Conservation (phyloP, 2,329 filamentous ascomycete genomes). For the Colletotrichum spinosum region DNA sequence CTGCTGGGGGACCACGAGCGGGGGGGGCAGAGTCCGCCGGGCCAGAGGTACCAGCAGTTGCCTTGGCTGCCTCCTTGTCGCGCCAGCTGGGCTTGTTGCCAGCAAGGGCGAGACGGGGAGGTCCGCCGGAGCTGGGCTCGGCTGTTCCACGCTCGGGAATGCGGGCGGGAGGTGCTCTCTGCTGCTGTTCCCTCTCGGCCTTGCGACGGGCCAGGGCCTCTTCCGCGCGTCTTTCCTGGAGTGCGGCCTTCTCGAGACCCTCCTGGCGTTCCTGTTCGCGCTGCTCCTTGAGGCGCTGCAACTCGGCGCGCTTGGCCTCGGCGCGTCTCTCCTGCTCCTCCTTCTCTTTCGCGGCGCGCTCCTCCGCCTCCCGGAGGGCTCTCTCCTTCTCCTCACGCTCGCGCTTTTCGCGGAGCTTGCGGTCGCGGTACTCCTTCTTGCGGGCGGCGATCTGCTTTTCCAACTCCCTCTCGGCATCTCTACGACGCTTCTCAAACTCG, state of each 20-base stretch:
- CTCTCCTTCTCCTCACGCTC: slow-evolving; percentile 89
- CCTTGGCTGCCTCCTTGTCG: slow-evolving; percentile 50
- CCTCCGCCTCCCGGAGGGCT: slow-evolving; percentile 83
- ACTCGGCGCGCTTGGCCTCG: slow-evolving; percentile 80
- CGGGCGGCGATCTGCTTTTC: slow-evolving; percentile 91
- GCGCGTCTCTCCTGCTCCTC: slow-evolving; percentile 85
- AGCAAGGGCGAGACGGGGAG: slow-evolving; percentile 43
- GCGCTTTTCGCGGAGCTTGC: slow-evolving; percentile 82
- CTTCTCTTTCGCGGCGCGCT: slow-evolving; percentile 83
- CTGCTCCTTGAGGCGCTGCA: slow-evolving; percentile 75
- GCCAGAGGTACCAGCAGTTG: slow-evolving; percentile 36
- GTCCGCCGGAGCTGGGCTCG: slow-evolving; percentile 41
- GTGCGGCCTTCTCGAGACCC: slow-evolving; percentile 69
- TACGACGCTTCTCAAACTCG: slow-evolving; percentile 95
- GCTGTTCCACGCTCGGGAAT: slow-evolving; percentile 52
- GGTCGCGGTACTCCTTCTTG: slow-evolving; percentile 89
- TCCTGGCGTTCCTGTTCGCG: slow-evolving; percentile 77
- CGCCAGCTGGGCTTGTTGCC: slow-evolving; percentile 55
- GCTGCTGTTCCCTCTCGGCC: slow-evolving; percentile 69
- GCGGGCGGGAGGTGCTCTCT: slow-evolving; percentile 52
- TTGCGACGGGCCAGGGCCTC: slow-evolving; percentile 84
- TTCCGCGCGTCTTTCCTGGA: slow-evolving; percentile 86
- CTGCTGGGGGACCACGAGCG: slow-evolving; percentile 39
- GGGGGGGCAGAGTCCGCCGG: slow-evolving; percentile 48
- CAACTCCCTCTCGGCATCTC: slow-evolving; percentile 90